These are phyloP conservation scores for Cladosporium sp. DNA, from an alignment of 2,329 filamentous ascomycete genomes.

Conservation along the genomic window DNA sequence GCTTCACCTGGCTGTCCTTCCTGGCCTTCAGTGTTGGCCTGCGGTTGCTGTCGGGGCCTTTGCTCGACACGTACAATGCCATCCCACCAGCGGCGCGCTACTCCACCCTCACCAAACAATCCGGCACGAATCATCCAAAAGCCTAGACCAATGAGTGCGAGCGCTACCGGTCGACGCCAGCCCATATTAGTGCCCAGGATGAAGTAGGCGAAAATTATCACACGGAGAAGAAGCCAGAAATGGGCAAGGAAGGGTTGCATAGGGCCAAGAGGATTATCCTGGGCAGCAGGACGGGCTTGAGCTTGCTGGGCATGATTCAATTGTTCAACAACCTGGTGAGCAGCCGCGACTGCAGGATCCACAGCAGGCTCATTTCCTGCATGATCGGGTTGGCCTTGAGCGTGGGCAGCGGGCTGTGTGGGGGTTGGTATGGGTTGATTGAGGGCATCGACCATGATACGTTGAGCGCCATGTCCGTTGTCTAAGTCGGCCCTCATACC, in stretches of 20 bases:
- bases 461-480: not conserved
- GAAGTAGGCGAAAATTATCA: constrained; percentile 56
- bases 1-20: constrained; percentile 4
- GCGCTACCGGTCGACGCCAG: constrained; percentile 38
- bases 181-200: constrained; percentile 46
- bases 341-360: constrained; percentile 13
- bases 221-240: constrained; percentile 54
- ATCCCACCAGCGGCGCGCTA: constrained; percentile 41
- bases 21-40: constrained; percentile 2
- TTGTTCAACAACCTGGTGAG: constrained; percentile 9
- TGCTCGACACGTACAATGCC: constrained; percentile 33
- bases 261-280: constrained; percentile 9
- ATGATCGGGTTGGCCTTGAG: constrained; percentile 12
- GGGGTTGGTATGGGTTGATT: constrained; percentile 17
- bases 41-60: constrained; percentile 13
- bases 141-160: constrained; percentile 35
- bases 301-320: constrained; percentile 18
- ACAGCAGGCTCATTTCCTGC: constrained; percentile 11
- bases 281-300: constrained; percentile 9
- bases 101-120: constrained; percentile 35
- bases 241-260: constrained; percentile 37
- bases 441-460: not conserved
- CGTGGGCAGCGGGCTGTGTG: constrained; percentile 6
- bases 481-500: not conserved
- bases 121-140: constrained; percentile 41